Conservation (phyloP, 2,329 filamentous ascomycete species). For the Hawksworthiomyces lignivorus region DNA sequence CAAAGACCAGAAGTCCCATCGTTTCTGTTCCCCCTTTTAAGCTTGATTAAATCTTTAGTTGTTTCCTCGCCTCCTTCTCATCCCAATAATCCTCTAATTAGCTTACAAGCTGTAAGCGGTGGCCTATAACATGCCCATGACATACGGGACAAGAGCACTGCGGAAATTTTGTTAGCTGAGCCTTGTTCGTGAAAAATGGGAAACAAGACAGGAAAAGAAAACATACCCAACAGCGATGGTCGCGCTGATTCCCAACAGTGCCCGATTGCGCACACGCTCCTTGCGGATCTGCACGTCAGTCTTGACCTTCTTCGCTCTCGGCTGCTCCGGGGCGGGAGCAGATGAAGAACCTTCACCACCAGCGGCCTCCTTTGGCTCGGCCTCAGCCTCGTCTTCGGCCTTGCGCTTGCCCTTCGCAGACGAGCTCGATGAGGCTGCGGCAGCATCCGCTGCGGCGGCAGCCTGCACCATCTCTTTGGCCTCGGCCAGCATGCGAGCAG, state of each 20-base stretch:
- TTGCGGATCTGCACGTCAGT: constrained; percentile 76
- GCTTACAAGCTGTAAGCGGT: no score
- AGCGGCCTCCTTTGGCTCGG: constrained; percentile 39
- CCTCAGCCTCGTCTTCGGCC: constrained; percentile 59
- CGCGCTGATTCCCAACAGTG: constrained; percentile 76
- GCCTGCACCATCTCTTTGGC: constrained; percentile 84
- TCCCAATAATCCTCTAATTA: not conserved
- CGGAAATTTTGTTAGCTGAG: constrained; percentile 3
- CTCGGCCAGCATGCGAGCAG: constrained; percentile 74
- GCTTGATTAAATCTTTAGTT: no score
- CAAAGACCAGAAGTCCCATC: no score
- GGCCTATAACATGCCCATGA: constrained; percentile 19
- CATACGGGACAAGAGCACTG: constrained; percentile 21
- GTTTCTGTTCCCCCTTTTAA: no score
- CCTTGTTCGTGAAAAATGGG: not conserved
- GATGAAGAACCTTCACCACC: no score
- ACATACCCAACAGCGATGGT: constrained; percentile 88
- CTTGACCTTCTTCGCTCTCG: constrained; percentile 61
- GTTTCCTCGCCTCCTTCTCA: no score
- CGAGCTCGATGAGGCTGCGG: constrained; percentile 27
- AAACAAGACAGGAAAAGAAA: not conserved
- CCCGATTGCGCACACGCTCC: constrained; percentile 78
- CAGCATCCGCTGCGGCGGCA: constrained; percentile 35
- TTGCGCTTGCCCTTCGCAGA: constrained; percentile 62
- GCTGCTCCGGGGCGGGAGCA: constrained; percentile 17